Conservation (phyloP, 257 asterid species). For the Solanum chaucha region DNA sequence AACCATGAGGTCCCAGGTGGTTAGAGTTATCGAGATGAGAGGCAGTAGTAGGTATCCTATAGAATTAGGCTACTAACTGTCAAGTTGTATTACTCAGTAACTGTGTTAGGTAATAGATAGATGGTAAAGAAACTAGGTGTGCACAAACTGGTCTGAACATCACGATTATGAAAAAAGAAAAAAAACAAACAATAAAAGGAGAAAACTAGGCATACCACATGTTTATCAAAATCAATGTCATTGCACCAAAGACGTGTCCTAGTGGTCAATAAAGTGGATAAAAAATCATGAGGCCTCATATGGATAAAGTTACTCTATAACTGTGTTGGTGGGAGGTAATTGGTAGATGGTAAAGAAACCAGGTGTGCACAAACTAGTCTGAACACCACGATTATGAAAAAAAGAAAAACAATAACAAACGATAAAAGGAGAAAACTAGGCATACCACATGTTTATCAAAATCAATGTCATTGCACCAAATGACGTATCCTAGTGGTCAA, state of each 20-base stretch:
- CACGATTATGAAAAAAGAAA: not conserved
- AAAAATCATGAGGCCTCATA: not conserved
- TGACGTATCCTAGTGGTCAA: no score
- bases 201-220: not conserved
- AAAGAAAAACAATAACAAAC: not conserved
- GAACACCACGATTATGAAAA: not conserved
- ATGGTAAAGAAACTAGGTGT: not conserved
- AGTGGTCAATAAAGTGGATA: no score
- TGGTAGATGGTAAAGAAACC: not conserved
- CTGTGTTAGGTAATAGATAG: not conserved
- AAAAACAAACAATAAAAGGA: no score
- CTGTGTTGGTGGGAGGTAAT: not conserved
- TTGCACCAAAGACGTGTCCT: not conserved
- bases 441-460: not conserved
- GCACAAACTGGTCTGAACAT: not conserved
- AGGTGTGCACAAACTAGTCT: not conserved
- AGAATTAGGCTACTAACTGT: no score
- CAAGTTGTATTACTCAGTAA: not conserved
- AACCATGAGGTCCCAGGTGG: not conserved
- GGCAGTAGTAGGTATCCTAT: fast-evolving
- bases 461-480: not conserved
- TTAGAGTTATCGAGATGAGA: not conserved
- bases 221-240: not conserved
- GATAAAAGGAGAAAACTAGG: not conserved
- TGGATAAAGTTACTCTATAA: not conserved